Base-by-base conservation (phyloP, 192 early-diverging fungal species). In the Podila epicladia region DNA sequence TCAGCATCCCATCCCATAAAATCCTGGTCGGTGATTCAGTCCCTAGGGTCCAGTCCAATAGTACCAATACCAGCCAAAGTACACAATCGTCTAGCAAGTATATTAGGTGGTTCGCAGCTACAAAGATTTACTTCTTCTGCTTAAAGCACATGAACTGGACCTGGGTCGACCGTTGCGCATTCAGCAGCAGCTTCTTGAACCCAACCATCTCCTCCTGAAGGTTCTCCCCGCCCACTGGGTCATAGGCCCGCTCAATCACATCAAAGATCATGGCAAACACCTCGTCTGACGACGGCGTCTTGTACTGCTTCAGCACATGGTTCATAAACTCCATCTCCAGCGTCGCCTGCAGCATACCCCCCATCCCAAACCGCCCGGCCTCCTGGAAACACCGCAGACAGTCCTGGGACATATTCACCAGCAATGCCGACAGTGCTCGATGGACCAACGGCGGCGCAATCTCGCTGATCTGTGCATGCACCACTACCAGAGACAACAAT, bases 341-440 rank as follows among this genome's bases (percentile, higher is more conserved):
- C 9, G 93, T 95, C n/a, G 94, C 96, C 87, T 97, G 97, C 55
- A 98, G 79, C 92, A 96, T 95, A 9, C 97, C 97, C 35, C 93
- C 94, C 70, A 91, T 92, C 68, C 95, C 95, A 80, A 97, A 99
- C 61, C 87, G 71, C 65, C 96, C 96, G 9, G 98, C 89, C 55
- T 88, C 74, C 35, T 94, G 89, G 64, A 96, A 94, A 65, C 88
- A 85, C 55, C 91, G 88, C 22, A 98, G 85, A 73, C 97, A 85
- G 69, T 96, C 93, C 63, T 92, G 90, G 7, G 91, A 91, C 82
- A 99, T 88, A 55, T 85, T 86, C 26, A 87, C 87, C 11, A 95
- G 72, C 48, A 97, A 83, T 33, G 88, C 89, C 28, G 92, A 91
- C 55, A 99, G 75, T 6, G 95, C 90, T 8, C 93, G 88, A 73